Base-by-base conservation (phyloP, 2,329 filamentous ascomycete species). In the Penicillium hordei region DNA sequence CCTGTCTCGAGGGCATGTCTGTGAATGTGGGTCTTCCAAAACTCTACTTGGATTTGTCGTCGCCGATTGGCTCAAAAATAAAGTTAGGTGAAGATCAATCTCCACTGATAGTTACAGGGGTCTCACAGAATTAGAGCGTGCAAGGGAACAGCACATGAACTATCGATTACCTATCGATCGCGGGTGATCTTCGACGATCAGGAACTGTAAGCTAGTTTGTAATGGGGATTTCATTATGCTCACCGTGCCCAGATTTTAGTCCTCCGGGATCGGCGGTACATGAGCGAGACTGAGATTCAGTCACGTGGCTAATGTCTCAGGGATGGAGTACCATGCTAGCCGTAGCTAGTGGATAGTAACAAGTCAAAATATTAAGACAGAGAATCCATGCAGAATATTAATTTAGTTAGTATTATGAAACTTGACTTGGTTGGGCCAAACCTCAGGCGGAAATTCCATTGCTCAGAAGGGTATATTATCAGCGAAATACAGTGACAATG, bases 21-120 rank as follows among this genome's bases (percentile, higher is more conserved):
- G 10, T 5, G n/a, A 21, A 21, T 21, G 8, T 13, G 5, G 1
- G 12, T 2, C 1, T 23, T 23, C 21, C 4, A 33, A 13, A 21
- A 13, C 10, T 6, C 5, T 21, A n/a, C n/a, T n/a, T 4, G 17
- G 8, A 10, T 13, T 0, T 1, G 19, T 9, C 5, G 2, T 10
- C 8, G 27, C 19, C 19, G 10, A 40, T 21, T 40, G 38, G 38
- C 6, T 21, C 19, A 40, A 4, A 4, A 5, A 21, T 21, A 40
- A 21, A 19, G 3, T 4, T 21, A 21, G 19, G 6, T 9, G 5
- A 40, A 21, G 10, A 13, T 21, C 10, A 9, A 21, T 12, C 0
- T 39, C 19, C 19, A 21, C 38, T 4, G 27, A 27, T 7, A 40
- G 9, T 40, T 19, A n/a, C 36, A 25, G 27, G 13, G 21, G 13